Base-by-base conservation (phyloP, 1,284 basidiomycete genomes). In the Exobasidium cylindrosporum region DNA sequence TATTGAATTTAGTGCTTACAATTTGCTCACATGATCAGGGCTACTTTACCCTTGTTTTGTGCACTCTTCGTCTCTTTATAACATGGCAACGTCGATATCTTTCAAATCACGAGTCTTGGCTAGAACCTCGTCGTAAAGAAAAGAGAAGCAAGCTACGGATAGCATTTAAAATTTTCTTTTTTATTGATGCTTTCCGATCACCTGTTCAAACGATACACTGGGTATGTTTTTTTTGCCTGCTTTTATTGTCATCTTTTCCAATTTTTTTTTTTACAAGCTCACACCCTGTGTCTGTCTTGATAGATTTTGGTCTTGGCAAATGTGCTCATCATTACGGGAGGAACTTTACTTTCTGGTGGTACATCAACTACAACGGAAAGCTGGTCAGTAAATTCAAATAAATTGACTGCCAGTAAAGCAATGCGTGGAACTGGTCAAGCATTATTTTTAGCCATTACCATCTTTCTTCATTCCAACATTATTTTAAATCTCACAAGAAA, bases 381-480 rank as follows among this genome's bases (percentile, higher is more conserved):
- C 23, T 45, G 43, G 43, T 4, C 17, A 14, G 23, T 23, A 11
- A 45, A 45, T 45, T 2, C 43, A 4, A 14, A 45, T 45, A n/a
- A n/a, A n/a, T 11, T 45, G 11, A 45, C 43, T 17, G 43, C 43
- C 23, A 17, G 17, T 4, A 45, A 45, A 11, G 23, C 23, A 14
- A 45, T 45, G 43, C 43, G 43, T 45, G 43, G 43, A 45, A 45
- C 43, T 45, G 43, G 43, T 17, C 43, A 45, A 45, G 43, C 17
- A 3, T 4, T 45, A 45, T 45, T 3, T 45, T 11, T 45, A 23
- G 43, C 10, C 17, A 45, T 23, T 4, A 23, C 43, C 17, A 45
- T 45, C 17, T 45, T 45, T 11, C 23, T 45, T 14, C 23, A 45
- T 45, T n/a, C n/a, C n/a, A n/a, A n/a, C n/a, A n/a, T n/a, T n/a